These are phyloP conservation scores for Colletotrichum sp. DNA, from an alignment of 2,329 filamentous ascomycete species.

Conservation along the genomic window DNA sequence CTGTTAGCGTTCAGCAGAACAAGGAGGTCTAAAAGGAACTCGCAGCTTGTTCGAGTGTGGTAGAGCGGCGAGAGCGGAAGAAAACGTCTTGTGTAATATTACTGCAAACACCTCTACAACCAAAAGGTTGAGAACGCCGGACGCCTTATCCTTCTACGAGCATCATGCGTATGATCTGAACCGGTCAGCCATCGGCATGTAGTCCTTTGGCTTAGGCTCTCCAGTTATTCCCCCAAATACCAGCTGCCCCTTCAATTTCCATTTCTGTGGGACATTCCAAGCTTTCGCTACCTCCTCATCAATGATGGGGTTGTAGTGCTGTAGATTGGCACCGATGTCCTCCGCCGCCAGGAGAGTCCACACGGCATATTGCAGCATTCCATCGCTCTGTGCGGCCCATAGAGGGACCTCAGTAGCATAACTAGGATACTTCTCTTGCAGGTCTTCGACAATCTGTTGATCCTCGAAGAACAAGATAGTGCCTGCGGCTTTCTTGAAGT, in stretches of 20 bases:
- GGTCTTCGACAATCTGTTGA: constrained; percentile 65
- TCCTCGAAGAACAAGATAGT: constrained; percentile 91
- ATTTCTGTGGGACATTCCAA: constrained; percentile 76
- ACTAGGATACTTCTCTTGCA: constrained; percentile 71
- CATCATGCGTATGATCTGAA: constrained; percentile 59
- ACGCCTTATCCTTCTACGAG: neutral
- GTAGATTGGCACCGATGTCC: constrained; percentile 85
- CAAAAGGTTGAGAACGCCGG: neutral
- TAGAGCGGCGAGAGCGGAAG: neutral
- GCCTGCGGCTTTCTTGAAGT: constrained; percentile 76
- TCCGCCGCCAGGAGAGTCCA: constrained; percentile 86
- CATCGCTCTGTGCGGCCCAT: constrained; percentile 79
- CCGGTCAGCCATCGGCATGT: constrained; percentile 68
- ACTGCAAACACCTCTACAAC: neutral
- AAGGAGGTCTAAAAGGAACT: neutral
- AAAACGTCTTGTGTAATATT: neutral
- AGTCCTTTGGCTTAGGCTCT: constrained; percentile 66
- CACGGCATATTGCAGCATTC: constrained; percentile 80
- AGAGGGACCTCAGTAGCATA: constrained; percentile 81
- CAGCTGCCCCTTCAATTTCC: constrained; percentile 82
- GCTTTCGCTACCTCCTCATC: constrained; percentile 71
- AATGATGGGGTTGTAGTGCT: constrained; percentile 92
- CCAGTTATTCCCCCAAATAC: constrained; percentile 75
- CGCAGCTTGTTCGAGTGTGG: neutral
- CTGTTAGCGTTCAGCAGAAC: neutral